Base-by-base conservation (phyloP, 352 stramenopile genomes). In the Phytopythium helicoides region DNA sequence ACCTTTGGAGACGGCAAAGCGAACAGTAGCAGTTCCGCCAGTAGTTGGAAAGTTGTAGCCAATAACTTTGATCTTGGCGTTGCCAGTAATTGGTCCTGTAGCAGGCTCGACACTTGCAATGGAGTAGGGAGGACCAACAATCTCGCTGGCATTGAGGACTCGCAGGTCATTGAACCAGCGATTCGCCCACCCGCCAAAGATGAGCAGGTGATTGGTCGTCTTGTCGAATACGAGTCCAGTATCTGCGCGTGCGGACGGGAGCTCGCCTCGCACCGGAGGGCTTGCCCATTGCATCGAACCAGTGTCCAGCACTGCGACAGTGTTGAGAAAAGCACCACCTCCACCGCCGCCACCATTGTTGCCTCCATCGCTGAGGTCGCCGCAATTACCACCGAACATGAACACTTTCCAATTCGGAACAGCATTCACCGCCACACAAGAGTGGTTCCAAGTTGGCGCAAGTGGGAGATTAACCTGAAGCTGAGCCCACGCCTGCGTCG, bases 341-440 rank as follows among this genome's bases (percentile, higher is more conserved):
- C 31, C 47, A 6, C 47, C 47, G 18, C 46, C 46, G 12, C 92
- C 93, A 70, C 95, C 90, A 0, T 87, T 86, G 1, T 89, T 92
- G 12, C 75, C 71, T 0, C 90, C 85, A 41, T 96, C 86, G 7
- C 82, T 75, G 3, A 98, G 64, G 61, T 98, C 91, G 11, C 96
- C 95, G 39, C 87, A 97, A 66, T 98, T 98, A 33, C 96, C 96
- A 47, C 96, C 96, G 70, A 98, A 99, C 50, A 98, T 80, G 58
- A 99, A 99, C 3, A 99, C 76, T 63, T 99, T 98, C 94, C 94
- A 98, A 68, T 98, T 68, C 3, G 96, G 96, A n/a, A 99, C 96
- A 26, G 96, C 95, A 18, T 82, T 80, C 9, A 98, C 93, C 36
- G 84, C 91, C 11, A 98, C 83, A 34, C 94, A 96, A 16, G 93